Evolutionary conservation across 129 eudicot species (phyloP).

Genomic region (sunflower (Helianthus annuus)): HanXRQr2.0-SUNRISE NC_035446.2:145738843-145739342

Average conservation of each 20-base stretch:
- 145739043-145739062: too few relatives aligned
- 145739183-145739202: slow-evolving; percentile 13
- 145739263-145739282: slow-evolving; percentile 7
- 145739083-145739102: neutral
- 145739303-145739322: slow-evolving; percentile 9
- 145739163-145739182: slow-evolving; percentile 11
- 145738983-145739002: too few relatives aligned
- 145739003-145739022: too few relatives aligned
- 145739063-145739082: too few relatives aligned
- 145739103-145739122: neutral
- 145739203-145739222: slow-evolving; percentile 1
- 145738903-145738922: too few relatives aligned
- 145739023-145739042: too few relatives aligned
- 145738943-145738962: too few relatives aligned
- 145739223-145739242: slow-evolving; percentile 15
- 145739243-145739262: slow-evolving; percentile 17
- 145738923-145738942: too few relatives aligned
- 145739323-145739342: slow-evolving; percentile 23
- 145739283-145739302: slow-evolving; percentile 11
- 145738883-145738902: too few relatives aligned
- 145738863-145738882: too few relatives aligned
- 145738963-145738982: too few relatives aligned
- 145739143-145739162: neutral
- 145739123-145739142: slow-evolving; percentile 2
- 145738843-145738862: too few relatives aligned